Conservation (phyloP, 306 rosid species). For the Carpinus fangiana region DNA sequence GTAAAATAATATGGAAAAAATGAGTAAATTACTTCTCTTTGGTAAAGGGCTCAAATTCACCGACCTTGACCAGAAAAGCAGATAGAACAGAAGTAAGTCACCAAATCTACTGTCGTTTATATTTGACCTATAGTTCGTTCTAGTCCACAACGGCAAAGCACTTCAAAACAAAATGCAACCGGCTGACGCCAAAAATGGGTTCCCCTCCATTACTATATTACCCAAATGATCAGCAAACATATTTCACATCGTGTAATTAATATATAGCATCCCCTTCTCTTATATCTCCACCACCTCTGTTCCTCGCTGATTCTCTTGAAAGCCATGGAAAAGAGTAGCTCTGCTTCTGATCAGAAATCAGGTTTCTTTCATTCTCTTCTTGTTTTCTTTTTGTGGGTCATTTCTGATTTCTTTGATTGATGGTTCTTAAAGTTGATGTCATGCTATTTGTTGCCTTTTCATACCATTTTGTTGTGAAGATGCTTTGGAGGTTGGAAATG, state of each 20-base stretch:
- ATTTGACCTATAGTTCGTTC: too few species aligned
- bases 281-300: conserved; percentile 2
- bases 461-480: conserved; percentile 20
- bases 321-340: conserved; percentile 34
- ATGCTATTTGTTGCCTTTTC: conserved; percentile 8
- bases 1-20: too few species aligned
- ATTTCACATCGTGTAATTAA: neutral
- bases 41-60: too few species aligned
- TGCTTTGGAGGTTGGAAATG: conserved; percentile 51
- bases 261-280: neutral
- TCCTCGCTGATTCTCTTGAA: neutral
- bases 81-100: too few species aligned
- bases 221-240: neutral
- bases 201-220: neutral
- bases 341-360: neutral
- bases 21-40: too few species aligned
- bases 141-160: neutral
- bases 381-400: conserved; percentile 27
- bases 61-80: too few species aligned
- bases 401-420: conserved; percentile 8
- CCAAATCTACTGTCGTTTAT: too few species aligned
- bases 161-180: neutral
- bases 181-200: neutral
- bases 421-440: conserved; percentile 6
- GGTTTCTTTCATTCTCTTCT: conserved; percentile 5